Base-by-base conservation (phyloP, 441 rosid genomes). In the Adansonia grandidieri region DNA sequence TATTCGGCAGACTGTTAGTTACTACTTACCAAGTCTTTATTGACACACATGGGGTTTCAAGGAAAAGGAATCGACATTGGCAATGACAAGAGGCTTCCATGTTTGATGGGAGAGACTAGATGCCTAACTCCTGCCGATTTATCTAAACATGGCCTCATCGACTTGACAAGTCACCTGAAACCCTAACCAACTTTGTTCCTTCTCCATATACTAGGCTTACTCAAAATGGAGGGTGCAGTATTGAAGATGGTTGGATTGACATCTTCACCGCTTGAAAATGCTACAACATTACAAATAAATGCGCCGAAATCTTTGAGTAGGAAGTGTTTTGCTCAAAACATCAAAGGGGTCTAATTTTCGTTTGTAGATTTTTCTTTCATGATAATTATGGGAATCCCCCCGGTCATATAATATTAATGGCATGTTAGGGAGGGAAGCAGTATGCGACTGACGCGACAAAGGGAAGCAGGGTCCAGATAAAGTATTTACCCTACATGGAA, bases 131-230 rank as follows among this genome's bases (percentile, higher is more conserved):
- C 0, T 32, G 60, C 45, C 71, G 81, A 78, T 79, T 77, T 83
- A 48, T 76, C 74, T 73, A 79, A 81, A 72, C 51, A 45, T 11
- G 28, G 17, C 57, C 63, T 75, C 37, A 40, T 42, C 56, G 77
- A 24, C 45, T 54, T 73, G 82, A 86, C 83, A 71, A 71, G 13
- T 69, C 69, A 82, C 71, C 74, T 73, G 78, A 80, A 80, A 69
- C 74, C 79, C 78, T 80, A 82, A 78, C 80, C 85, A 62, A 78
- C 75, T 77, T 82, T 79, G 69, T 73, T 80, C 62, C 67, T 60
- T 84, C 22, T 60, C 9, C 53, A 51, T 51, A 64, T 78, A 58
- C 42, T 76, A 80, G 78, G 77, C 69, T 78, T 80, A 28, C 20
- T 75, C 28, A n/a, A 69, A 77, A 58, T 63, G 69, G 44, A 74